Evolutionary conservation across 768 basidiomycete genomes (phyloP), one percentile per base, ranked within the genome.

Genomic region (Lactifluus rugatus): DNA sequence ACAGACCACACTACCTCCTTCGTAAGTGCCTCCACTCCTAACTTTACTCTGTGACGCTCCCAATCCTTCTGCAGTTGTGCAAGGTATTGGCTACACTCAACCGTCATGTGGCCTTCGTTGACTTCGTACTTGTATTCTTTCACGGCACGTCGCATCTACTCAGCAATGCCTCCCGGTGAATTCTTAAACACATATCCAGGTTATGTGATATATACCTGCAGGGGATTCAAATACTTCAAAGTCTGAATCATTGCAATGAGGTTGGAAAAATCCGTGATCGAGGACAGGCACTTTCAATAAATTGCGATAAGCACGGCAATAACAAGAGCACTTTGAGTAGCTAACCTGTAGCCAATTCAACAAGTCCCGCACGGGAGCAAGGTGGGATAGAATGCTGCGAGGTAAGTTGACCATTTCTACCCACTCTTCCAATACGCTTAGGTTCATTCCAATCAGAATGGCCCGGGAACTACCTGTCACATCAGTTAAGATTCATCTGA

Each of bases 31-130:
- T 91, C 86, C 9, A 95, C 91, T 3, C 91, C 89, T 32, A 89
- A 74, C 67, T 91, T 89, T 32, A 94, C 83, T 45, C 93, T 78
- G 69, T 91, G 87, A 56, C 90, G 76, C 71, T 99, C 95, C 95
- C 95, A 99, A 68, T 98, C 94, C 67, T 91, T 94, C 72, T 97
- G 94, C 9, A 99, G 75, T 66, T 98, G 95, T 2, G 83, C 87
- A 26, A 98, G 80, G 66, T 98, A 98, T 72, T 96, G 91, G 39
- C 82, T 77, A 67, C 95, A 98, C 70, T 99, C 96, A 23, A 98
- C 93, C 2, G 85, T 88, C 91, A 99, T 96, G 60, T 78, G 79
- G 1, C 83, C 79, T 70, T 99, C 96, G 67, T 85, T 87, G 49
- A 97, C 87, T 73, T 99, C 95, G 67, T 89, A 96, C 68, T 82